Percentiles rank a stretch among this genome's conserved stretches.
Evolutionary conservation across 148 eudicot species (phyloP).

Genomic region (Chenopodium quinoa): DNA sequence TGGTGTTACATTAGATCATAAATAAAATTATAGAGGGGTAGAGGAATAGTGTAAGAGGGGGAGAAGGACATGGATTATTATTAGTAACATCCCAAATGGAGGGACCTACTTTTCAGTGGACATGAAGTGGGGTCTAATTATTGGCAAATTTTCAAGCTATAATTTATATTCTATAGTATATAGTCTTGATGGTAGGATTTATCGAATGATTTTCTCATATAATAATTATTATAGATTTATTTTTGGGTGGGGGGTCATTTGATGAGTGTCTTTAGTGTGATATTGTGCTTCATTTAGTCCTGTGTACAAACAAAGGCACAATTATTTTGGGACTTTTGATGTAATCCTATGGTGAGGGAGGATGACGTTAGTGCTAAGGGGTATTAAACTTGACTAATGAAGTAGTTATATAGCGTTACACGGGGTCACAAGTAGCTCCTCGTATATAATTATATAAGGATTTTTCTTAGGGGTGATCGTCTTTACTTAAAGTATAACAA

Average conservation of each 20-base stretch:
- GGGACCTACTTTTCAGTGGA: slow-evolving; percentile 23
- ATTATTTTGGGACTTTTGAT: neutral
- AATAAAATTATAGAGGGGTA: neutral
- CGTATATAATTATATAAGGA: no score
- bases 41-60: slow-evolving; percentile 3
- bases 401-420: neutral
- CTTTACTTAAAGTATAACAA: no score
- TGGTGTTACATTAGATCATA: neutral
- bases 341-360: neutral
- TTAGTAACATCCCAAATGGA: slow-evolving; percentile 21
- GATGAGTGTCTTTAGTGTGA: neutral
- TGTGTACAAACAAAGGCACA: slow-evolving; percentile 2
- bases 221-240: neutral
- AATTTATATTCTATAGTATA: neutral
- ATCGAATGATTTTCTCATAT: no score
- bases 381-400: neutral
- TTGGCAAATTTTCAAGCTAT: slow-evolving; percentile 17
- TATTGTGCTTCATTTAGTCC: neutral
- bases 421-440: no score
- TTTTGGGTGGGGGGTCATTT: neutral
- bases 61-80: neutral
- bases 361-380: neutral
- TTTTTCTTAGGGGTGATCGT: no score
- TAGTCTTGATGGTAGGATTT: neutral
- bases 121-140: slow-evolving; percentile 28